phyloP scores from a whole-genome alignment of 108 stramenopile genomes.

The Nannochloropsis gaditana region DNA sequence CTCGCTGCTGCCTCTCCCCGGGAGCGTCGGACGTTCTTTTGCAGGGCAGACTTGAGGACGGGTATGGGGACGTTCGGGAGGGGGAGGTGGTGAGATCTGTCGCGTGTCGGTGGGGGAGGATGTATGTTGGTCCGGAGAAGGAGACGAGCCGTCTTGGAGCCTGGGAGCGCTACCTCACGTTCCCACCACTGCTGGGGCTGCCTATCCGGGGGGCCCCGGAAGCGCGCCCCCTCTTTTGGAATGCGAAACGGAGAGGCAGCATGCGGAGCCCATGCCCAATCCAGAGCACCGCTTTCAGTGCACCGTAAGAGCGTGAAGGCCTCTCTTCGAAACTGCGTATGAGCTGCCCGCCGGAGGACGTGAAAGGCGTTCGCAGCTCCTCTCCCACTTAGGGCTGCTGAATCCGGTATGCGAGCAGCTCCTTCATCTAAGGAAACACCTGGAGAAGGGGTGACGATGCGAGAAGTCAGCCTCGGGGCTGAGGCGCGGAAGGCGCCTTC shows the following conservation, averaged over 20 bases:
- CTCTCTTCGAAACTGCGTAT: neutral
- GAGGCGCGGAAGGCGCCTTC: neutral
- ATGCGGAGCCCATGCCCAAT: neutral
- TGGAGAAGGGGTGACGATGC: neutral
- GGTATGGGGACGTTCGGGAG: neutral
- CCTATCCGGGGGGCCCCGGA: neutral
- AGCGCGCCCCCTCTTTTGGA: neutral
- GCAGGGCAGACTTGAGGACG: constrained; percentile 4
- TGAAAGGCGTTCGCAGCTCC: neutral
- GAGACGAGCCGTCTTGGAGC: constrained; percentile 5
- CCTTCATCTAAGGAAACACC: neutral
- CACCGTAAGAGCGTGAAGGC: neutral
- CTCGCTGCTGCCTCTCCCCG: neutral
- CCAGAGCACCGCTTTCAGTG: neutral
- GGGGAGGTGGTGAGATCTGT: neutral
- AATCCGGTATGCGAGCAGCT: neutral
- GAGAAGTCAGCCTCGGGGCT: neutral
- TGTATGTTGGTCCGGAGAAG: neutral
- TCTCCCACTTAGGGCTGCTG: neutral
- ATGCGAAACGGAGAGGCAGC: neutral
- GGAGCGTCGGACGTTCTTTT: neutral
- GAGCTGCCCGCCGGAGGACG: neutral
- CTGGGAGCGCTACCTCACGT: neutral
- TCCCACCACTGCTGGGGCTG: constrained; percentile 3
- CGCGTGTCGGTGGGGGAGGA: neutral